Evolutionary conservation across 441 rosid species (phyloP).

Genomic region (Sinapis alba): DNA sequence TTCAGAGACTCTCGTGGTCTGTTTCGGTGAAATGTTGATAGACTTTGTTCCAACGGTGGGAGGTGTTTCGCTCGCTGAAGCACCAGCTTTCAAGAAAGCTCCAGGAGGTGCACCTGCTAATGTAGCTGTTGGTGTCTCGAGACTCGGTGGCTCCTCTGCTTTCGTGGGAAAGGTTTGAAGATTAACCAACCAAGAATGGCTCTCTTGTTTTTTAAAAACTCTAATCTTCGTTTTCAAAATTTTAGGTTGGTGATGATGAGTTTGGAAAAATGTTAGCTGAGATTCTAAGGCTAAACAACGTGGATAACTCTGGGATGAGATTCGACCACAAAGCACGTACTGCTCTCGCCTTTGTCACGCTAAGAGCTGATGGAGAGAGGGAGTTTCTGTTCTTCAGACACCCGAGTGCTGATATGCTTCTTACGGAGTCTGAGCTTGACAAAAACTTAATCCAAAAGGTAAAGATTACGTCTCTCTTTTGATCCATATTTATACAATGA

Average conservation of each 20-base stretch:
- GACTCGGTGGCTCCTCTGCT: constrained; percentile 94
- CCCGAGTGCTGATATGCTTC: constrained; percentile 99
- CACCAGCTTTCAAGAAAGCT: constrained; percentile 97
- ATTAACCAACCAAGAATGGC: background rate
- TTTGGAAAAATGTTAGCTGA: constrained; percentile 91
- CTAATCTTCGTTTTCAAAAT: background rate
- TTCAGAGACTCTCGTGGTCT: constrained; percentile 58
- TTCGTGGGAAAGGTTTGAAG: constrained; percentile 88
- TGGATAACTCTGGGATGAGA: constrained; percentile 79
- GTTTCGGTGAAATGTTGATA: constrained; percentile 96
- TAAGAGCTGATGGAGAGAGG: constrained; percentile 95
- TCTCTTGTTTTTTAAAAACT: background rate
- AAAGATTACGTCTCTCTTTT: background rate
- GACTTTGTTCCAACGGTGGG: constrained; percentile 92
- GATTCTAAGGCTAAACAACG: constrained; percentile 77
- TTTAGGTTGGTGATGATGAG: constrained; percentile 92
- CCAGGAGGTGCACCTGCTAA: constrained; percentile 99
- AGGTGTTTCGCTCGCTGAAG: constrained; percentile 95
- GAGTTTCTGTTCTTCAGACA: constrained; percentile 96
- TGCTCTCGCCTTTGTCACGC: constrained; percentile 91
- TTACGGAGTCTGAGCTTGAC: constrained; percentile 82
- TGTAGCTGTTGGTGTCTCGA: constrained; percentile 91
- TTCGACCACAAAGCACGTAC: constrained; percentile 84
- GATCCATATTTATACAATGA: background rate
- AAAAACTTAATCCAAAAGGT: constrained; percentile 75